Evolutionary conservation across 306 rosid genomes (phyloP).

Genomic region (Urtica urens): DNA sequence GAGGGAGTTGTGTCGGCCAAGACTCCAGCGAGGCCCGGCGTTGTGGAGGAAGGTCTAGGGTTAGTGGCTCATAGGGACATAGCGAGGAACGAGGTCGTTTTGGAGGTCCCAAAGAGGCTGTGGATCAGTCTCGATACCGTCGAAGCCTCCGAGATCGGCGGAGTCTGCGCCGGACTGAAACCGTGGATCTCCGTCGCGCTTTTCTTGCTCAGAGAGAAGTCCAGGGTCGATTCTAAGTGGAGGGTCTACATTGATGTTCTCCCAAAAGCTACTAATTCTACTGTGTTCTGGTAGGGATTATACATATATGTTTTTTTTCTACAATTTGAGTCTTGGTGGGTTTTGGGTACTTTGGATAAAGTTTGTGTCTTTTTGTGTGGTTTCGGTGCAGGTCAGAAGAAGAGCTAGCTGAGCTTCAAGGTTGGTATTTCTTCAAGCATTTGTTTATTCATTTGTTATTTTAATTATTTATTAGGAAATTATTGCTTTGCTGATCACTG

Average conservation of each 20-base stretch:
- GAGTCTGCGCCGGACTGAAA: slow-evolving; percentile 59
- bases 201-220: slow-evolving; percentile 57
- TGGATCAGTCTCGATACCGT: slow-evolving; percentile 96
- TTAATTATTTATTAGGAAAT: background rate
- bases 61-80: slow-evolving; percentile 54
- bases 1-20: slow-evolving; percentile 70
- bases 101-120: slow-evolving; percentile 82
- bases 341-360: background rate
- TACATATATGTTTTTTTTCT: background rate
- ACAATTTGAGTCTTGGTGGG: background rate
- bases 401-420: slow-evolving; percentile 84
- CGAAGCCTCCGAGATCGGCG: slow-evolving; percentile 71
- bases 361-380: slow-evolving; percentile 30
- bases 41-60: slow-evolving; percentile 74
- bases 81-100: slow-evolving; percentile 60
- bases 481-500: background rate
- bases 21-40: slow-evolving; percentile 64
- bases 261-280: slow-evolving; percentile 64
- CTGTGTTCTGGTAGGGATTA: slow-evolving; percentile 71
- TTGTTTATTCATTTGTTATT: background rate
- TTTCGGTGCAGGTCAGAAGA: slow-evolving; percentile 99
- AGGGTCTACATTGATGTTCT: slow-evolving; percentile 58
- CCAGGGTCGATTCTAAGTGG: slow-evolving; percentile 55
- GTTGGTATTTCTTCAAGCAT: slow-evolving; percentile 33
- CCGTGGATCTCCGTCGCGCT: slow-evolving; percentile 86